Evolutionary conservation across 305 asterid genomes (phyloP).

Genomic region (Rubia peregrina): DNA sequence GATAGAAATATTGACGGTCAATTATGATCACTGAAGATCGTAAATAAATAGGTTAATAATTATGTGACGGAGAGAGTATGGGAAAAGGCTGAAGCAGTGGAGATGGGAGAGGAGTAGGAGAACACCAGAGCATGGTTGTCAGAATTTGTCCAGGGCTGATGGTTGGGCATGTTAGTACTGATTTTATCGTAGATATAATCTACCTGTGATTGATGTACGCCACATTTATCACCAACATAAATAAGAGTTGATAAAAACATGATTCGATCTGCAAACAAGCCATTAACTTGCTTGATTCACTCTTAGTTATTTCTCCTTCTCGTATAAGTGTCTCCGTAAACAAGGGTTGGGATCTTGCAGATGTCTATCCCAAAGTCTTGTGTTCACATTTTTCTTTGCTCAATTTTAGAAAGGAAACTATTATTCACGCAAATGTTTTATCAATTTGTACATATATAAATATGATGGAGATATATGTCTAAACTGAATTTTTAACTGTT

Average conservation of each 20-base stretch:
- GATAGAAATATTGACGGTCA: too few species aligned
- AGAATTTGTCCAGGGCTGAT: neutral
- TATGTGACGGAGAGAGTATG: too few species aligned
- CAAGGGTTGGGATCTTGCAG: neutral
- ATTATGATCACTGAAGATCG: too few species aligned
- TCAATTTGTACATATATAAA: too few species aligned
- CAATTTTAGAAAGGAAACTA: too few species aligned
- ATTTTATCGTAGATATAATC: neutral
- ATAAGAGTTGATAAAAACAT: neutral
- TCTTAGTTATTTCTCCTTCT: neutral
- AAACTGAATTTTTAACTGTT: too few species aligned
- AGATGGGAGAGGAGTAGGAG: neutral
- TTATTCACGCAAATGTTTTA: too few species aligned
- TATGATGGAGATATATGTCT: too few species aligned
- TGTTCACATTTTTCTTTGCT: neutral
- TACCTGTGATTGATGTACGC: neutral
- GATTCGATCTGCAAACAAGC: neutral
- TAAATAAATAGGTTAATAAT: too few species aligned
- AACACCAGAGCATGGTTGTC: conserved; percentile 1
- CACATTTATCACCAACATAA: neutral
- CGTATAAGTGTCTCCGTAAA: neutral
- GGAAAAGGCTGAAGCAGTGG: neutral
- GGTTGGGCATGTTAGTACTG: conserved; percentile 12
- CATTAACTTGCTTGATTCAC: conserved; percentile 12
- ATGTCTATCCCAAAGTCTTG: too few species aligned